Evolutionary conservation across 2,329 filamentous ascomycete genomes (phyloP).

Genomic region (Cercospora sp.): DNA sequence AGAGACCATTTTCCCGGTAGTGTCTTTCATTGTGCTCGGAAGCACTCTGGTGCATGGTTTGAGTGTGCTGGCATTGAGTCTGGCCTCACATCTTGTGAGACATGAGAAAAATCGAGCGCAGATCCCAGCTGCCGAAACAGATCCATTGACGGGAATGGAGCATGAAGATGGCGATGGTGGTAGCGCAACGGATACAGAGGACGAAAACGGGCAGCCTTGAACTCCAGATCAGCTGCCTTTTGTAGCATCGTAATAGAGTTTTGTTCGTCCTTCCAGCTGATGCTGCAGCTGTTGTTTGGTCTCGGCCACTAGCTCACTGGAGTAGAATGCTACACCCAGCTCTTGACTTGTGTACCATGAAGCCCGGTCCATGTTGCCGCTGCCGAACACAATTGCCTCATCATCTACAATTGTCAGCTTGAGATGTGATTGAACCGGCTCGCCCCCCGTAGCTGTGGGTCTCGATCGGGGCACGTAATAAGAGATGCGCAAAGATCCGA

Average conservation of each 20-base stretch:
- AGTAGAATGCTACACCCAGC: constrained; percentile 64
- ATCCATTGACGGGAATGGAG: constrained; percentile 53
- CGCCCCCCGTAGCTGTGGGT: constrained; percentile 38
- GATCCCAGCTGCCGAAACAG: constrained; percentile 52
- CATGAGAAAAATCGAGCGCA: constrained; percentile 51
- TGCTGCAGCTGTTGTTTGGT: constrained; percentile 22
- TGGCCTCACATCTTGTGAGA: constrained; percentile 51
- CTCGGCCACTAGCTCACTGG: constrained; percentile 40
- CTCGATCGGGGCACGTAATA: constrained; percentile 54
- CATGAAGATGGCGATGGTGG: constrained; percentile 45
- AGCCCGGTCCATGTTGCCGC: constrained; percentile 80
- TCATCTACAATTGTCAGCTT: constrained; percentile 75
- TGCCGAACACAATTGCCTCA: constrained; percentile 68
- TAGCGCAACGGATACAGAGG: constrained; percentile 33
- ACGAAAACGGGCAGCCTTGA: constrained; percentile 14
- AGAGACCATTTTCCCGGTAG: constrained; percentile 54
- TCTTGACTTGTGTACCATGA: constrained; percentile 89
- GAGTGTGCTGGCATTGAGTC: constrained; percentile 53
- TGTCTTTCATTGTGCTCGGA: constrained; percentile 56
- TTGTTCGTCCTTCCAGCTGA: constrained; percentile 24
- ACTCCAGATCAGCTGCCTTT: neutral
- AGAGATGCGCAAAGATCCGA: constrained; percentile 58
- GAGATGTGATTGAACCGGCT: constrained; percentile 73
- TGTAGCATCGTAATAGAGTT: constrained; percentile 17
- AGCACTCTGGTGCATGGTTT: constrained; percentile 57